Base-by-base conservation (phyloP, 2,329 filamentous ascomycete genomes). In the Mariannaea elegans region DNA sequence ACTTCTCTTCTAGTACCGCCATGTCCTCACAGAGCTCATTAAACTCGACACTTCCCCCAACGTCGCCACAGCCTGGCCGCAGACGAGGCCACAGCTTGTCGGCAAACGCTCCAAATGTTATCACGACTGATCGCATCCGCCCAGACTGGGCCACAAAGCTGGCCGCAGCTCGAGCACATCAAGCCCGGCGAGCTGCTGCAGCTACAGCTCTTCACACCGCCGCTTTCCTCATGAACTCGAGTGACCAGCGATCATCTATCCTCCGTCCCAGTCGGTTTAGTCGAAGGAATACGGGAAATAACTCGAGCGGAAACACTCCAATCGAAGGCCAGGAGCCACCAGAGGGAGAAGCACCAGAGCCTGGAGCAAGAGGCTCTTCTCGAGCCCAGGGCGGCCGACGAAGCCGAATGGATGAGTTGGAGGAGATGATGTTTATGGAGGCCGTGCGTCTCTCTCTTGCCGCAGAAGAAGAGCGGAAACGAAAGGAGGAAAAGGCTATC, bases 401-500 rank as follows among this genome's bases (percentile, higher is more conserved):
- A 44, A 74, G 73, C 56, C 84, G 92, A 27, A 87, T 96, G 72
- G 92, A 96, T 19, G 94, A 98, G 67, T 83, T 98, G 0, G 95
- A 99, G 74, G 94, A 97, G 47, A 91, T 99, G 81, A 99, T 99
- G 95, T 93, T 98, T 82, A 93, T 95, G 83, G 95, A 99, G 75
- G 95, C 95, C 0, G 96, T 99, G 46, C 85, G 95, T 36, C 77
- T 97, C 27, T 97, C 93, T 46, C 81, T 99, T n/a, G 93, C 91
- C 0, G 90, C 92, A 1, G 95, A 99, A 74, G 94, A 98, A 71
- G 94, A 98, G 39, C 86, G 94, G n/a, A 91, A 93, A 67, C 90
- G 86, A 45, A 95, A 92, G 72, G 90, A 94, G 59, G 77, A 77
- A 38, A 79, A 79, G 64, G 72, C 71, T 5, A 42, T 74, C 13